phyloP scores from a whole-genome alignment of 495 filamentous ascomycete genomes.

The Acidiella bohemica region DNA sequence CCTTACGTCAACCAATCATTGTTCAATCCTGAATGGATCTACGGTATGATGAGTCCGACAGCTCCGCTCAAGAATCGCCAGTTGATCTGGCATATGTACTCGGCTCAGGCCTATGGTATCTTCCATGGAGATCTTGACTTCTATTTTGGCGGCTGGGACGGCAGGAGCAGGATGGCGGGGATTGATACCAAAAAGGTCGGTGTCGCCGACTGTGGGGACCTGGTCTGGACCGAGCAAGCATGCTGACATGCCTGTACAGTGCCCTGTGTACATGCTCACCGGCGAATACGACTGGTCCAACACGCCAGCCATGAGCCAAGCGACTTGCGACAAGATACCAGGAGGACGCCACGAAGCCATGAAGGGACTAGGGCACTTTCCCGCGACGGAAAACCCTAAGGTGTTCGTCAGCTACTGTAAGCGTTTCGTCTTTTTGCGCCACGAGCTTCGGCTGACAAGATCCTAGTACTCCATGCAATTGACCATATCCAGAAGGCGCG shows the following conservation, averaged over 20 bases:
- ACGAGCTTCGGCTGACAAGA: slow-evolving; percentile 1
- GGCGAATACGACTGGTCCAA: slow-evolving; percentile 35
- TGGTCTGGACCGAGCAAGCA: too few species aligned
- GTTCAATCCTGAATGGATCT: slow-evolving; percentile 34
- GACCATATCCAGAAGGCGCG: slow-evolving; percentile 20
- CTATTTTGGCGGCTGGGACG: slow-evolving; percentile 34
- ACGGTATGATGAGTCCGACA: slow-evolving; percentile 31
- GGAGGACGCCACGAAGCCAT: slow-evolving; percentile 30
- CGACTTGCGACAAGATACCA: slow-evolving; percentile 31
- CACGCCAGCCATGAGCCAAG: slow-evolving; percentile 30
- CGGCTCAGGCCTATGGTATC: slow-evolving; percentile 32
- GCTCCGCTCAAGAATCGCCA: slow-evolving; percentile 28
- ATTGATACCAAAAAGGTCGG: slow-evolving; percentile 31
- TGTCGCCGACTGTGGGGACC: too few species aligned
- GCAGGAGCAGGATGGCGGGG: slow-evolving; percentile 23
- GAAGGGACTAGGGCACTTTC: slow-evolving; percentile 30
- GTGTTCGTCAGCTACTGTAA: slow-evolving; percentile 21
- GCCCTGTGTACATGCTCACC: slow-evolving; percentile 34
- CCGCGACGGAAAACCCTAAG: slow-evolving; percentile 29
- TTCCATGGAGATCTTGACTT: slow-evolving; percentile 34
- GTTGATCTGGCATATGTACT: slow-evolving; percentile 33
- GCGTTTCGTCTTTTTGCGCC: background rate
- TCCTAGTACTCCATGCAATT: slow-evolving; percentile 18
- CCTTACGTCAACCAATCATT: slow-evolving; percentile 22
- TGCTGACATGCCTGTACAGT: too few species aligned